Evolutionary conservation across 73 alveolate species (phyloP).

Genomic region (Tetrahymena borealis): DNA sequence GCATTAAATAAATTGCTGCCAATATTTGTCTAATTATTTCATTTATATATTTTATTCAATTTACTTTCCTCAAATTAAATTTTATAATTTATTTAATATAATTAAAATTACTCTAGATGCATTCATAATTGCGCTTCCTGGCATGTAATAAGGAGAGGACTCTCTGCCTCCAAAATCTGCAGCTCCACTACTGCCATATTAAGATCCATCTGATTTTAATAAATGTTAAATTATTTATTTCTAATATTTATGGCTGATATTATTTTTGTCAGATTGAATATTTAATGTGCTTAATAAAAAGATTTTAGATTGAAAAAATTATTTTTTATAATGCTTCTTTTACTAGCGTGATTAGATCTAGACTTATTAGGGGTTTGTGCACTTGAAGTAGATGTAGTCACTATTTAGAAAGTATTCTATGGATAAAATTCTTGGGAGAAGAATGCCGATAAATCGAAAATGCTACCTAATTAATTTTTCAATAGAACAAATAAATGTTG

Average conservation of each 20-base stretch:
- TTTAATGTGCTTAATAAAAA: too few species aligned
- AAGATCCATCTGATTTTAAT: neutral
- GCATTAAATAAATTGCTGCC: neutral
- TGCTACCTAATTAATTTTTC: neutral
- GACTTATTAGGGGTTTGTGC: neutral
- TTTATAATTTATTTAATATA: too few species aligned
- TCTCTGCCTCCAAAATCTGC: constrained; percentile 3
- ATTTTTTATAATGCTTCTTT: too few species aligned
- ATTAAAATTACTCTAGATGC: neutral
- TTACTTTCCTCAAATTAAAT: too few species aligned
- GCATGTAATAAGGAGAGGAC: neutral
- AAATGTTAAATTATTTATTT: neutral
- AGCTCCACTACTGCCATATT: neutral
- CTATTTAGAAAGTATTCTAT: neutral
- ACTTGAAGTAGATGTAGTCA: neutral
- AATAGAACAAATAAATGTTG: too few species aligned
- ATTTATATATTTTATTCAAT: neutral
- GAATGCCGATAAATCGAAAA: neutral
- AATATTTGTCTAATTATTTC: neutral
- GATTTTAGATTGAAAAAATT: too few species aligned
- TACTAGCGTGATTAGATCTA: neutral
- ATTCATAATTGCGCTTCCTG: neutral
- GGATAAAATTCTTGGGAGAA: neutral
- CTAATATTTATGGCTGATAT: too few species aligned
- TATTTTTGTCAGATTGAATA: too few species aligned